phyloP scores from a whole-genome alignment of 2,329 filamentous ascomycete species.

The Talaromyces sp. region DNA sequence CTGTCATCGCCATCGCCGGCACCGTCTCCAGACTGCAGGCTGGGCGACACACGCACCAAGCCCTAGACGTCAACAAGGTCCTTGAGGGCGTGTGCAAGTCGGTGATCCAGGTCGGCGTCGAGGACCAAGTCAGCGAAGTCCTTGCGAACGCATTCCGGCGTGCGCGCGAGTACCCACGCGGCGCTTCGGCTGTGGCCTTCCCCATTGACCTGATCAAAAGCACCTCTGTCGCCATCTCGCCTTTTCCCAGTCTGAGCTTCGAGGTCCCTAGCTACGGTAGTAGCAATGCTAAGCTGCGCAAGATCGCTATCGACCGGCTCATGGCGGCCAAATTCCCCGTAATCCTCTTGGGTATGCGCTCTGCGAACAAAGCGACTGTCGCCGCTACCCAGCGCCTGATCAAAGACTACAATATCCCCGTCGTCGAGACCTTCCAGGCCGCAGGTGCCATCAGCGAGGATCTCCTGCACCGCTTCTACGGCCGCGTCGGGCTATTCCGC shows the following conservation, averaged over 20 bases:
- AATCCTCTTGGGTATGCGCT: constrained; percentile 10
- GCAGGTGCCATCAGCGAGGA: constrained; percentile 10
- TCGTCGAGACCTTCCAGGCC: constrained; percentile 11
- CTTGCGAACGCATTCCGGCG: constrained; percentile 9
- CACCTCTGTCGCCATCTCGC: constrained; percentile 6
- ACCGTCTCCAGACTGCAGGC: constrained; percentile 9
- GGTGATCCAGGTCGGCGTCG: constrained; percentile 8
- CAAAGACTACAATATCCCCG: constrained; percentile 4
- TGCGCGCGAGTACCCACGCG: constrained; percentile 7
- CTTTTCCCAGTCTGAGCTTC: constrained; percentile 9
- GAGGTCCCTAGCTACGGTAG: constrained; percentile 5
- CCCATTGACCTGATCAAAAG: constrained; percentile 12
- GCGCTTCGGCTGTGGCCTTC: constrained; percentile 8
- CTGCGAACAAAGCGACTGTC: constrained; percentile 4
- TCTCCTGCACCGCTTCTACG: constrained; percentile 8
- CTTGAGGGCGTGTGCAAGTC: constrained; percentile 10
- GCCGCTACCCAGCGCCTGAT: constrained; percentile 7
- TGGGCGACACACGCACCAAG: constrained; percentile 11
- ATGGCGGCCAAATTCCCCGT: constrained; percentile 6
- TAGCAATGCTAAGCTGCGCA: constrained; percentile 7
- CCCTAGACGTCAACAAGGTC: constrained; percentile 10
- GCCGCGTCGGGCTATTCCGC: constrained; percentile 8
- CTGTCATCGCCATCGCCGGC: constrained; percentile 10
- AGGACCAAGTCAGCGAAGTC: constrained; percentile 12
- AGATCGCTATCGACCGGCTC: constrained; percentile 6